Conservation (phyloP, 768 basidiomycete species). For the Arthromyces matolae region DNA sequence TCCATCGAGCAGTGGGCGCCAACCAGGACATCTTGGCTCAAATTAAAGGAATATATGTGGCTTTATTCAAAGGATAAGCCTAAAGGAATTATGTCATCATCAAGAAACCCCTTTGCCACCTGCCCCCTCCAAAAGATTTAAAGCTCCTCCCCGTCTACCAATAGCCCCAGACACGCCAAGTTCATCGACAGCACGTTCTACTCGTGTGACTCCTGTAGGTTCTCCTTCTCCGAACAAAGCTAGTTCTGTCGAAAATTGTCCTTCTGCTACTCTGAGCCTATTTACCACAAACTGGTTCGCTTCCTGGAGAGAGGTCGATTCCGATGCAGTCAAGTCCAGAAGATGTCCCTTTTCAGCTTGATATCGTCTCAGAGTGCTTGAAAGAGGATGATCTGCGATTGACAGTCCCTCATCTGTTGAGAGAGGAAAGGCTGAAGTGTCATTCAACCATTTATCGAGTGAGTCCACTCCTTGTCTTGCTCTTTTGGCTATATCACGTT, state of each 20-base stretch:
- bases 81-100: neutral
- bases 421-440: conserved; percentile 19
- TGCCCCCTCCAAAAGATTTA: conserved; percentile 46
- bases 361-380: conserved; percentile 32
- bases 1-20: conserved; percentile 37
- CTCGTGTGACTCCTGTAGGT: conserved; percentile 38
- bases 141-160: conserved; percentile 33
- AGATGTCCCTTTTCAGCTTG: conserved; percentile 38
- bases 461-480: conserved; percentile 45
- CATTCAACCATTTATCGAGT: conserved; percentile 49
- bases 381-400: neutral
- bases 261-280: conserved; percentile 52
- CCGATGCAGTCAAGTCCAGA: conserved; percentile 29
- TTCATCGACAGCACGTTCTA: conserved; percentile 41
- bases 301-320: conserved; percentile 29
- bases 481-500: conserved; percentile 54
- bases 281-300: conserved; percentile 48
- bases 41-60: too few relatives aligned
- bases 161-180: conserved; percentile 22
- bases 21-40: conserved; percentile 33
- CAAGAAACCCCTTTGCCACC: conserved; percentile 18
- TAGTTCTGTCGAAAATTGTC: conserved; percentile 32
- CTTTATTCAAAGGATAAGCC: too few relatives aligned
- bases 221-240: neutral
- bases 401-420: neutral